A percentile compares a stretch with the other conserved stretches of the same genome.
phyloP scores from a whole-genome alignment of 306 rosid genomes.

The Senna siamea region DNA sequence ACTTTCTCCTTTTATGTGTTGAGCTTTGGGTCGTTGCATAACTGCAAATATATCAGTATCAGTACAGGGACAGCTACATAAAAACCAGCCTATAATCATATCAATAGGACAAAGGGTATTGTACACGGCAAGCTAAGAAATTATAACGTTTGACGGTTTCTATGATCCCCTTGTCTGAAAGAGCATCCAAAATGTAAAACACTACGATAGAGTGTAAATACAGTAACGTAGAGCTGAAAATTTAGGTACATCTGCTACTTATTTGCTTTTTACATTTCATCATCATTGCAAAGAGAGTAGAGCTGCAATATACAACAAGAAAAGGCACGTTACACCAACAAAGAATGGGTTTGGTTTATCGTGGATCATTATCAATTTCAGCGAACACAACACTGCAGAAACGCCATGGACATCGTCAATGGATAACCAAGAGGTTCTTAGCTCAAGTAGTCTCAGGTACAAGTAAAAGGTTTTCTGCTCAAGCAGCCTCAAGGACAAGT shows the following conservation, averaged over 20 bases:
- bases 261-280: background rate
- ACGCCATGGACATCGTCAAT: slow-evolving; percentile 29
- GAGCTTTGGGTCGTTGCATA: background rate
- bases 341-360: background rate
- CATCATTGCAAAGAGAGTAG: slow-evolving; percentile 6
- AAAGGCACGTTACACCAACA: background rate
- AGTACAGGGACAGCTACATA: background rate
- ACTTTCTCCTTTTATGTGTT: no score
- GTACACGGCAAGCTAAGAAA: background rate
- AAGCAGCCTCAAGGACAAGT: slow-evolving; percentile 16
- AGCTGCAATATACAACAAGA: slow-evolving; percentile 21
- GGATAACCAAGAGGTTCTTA: slow-evolving; percentile 12
- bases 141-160: background rate
- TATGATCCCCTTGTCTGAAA: background rate
- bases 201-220: background rate
- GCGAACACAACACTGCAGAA: background rate
- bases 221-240: no score
- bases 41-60: background rate
- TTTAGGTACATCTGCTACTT: background rate
- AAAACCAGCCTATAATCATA: background rate
- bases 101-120: background rate
- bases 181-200: background rate
- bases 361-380: background rate
- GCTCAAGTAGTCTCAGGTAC: background rate
- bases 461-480: background rate